A percentile compares a stretch with the other conserved stretches of the same genome.
Evolutionary conservation across 2,329 filamentous ascomycete genomes (phyloP).

Genomic region (Fragosphaeria purpurea): DNA sequence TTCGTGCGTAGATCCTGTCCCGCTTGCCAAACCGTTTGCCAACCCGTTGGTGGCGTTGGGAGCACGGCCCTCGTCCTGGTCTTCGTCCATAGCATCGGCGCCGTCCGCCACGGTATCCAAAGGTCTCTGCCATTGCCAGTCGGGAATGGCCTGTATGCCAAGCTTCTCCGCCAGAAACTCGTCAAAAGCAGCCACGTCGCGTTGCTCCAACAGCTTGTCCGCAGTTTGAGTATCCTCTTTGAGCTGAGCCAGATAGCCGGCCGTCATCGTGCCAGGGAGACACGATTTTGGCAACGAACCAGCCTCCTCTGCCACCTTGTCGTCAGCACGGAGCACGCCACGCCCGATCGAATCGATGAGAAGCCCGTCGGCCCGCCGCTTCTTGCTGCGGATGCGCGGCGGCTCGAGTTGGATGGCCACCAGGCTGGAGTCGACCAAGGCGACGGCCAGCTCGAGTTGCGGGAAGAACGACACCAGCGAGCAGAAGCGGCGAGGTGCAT

Average conservation of each 20-base stretch:
- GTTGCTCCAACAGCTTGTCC: slow-evolving; percentile 35
- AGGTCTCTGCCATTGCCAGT: slow-evolving; percentile 15
- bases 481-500: slow-evolving; percentile 17
- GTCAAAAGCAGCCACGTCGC: slow-evolving; percentile 41
- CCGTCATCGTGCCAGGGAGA: slow-evolving; percentile 40
- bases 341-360: slow-evolving; percentile 67
- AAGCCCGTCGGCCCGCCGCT: slow-evolving; percentile 48
- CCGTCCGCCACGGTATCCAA: slow-evolving; percentile 13
- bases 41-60: not conserved
- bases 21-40: not conserved
- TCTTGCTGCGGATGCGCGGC: slow-evolving; percentile 43
- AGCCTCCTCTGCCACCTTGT: not conserved
- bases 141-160: slow-evolving; percentile 23
- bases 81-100: not conserved
- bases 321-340: slow-evolving; percentile 31
- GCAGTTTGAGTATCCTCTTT: slow-evolving; percentile 34
- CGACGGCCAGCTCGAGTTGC: slow-evolving; percentile 56
- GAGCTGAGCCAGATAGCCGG: slow-evolving; percentile 37
- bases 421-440: slow-evolving; percentile 51
- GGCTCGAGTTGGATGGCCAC: slow-evolving; percentile 61
- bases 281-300: slow-evolving; percentile 15
- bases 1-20: slow-evolving; percentile 2
- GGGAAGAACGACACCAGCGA: slow-evolving; percentile 52
- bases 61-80: not conserved
- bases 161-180: slow-evolving; percentile 29